Evolutionary conservation across 2,329 filamentous ascomycete genomes (phyloP).

Genomic region (Seiridium cupressi): DNA sequence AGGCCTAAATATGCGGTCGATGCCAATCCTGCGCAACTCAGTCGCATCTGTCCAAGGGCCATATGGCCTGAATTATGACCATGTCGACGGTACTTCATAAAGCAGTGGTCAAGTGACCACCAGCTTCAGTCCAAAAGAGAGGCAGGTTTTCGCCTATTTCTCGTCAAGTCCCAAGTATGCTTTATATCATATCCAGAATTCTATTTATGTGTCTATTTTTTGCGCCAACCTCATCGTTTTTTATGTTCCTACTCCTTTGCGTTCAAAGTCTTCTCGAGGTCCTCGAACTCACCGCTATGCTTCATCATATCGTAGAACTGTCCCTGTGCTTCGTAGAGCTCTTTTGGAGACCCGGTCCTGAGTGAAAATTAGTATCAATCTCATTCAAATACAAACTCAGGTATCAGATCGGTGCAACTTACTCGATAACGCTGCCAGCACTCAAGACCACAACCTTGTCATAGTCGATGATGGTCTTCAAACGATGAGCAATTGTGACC

Average conservation of each 20-base stretch:
- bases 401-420: slow-evolving; percentile 18
- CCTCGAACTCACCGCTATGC: slow-evolving; percentile 52
- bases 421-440: slow-evolving; percentile 52
- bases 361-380: slow-evolving; percentile 12
- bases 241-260: background rate
- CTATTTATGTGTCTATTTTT: background rate
- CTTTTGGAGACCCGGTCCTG: slow-evolving; percentile 44
- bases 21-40: background rate
- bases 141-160: no score
- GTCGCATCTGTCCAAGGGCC: no score
- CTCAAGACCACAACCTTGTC: slow-evolving; percentile 58
- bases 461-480: slow-evolving; percentile 59
- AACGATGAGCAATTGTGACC: slow-evolving; percentile 56
- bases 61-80: no score
- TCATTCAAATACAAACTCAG: background rate
- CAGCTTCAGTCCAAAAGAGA: no score
- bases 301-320: slow-evolving; percentile 55
- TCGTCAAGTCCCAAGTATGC: no score
- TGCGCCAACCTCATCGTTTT: background rate
- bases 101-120: no score
- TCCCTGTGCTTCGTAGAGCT: slow-evolving; percentile 42
- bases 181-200: background rate
- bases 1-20: background rate
- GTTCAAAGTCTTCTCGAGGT: slow-evolving; percentile 33
- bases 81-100: no score